Percentiles rank a stretch among this genome's conserved stretches.
Evolutionary conservation across 106 monocot genomes (phyloP).

Genomic region (Allium sativum): DNA sequence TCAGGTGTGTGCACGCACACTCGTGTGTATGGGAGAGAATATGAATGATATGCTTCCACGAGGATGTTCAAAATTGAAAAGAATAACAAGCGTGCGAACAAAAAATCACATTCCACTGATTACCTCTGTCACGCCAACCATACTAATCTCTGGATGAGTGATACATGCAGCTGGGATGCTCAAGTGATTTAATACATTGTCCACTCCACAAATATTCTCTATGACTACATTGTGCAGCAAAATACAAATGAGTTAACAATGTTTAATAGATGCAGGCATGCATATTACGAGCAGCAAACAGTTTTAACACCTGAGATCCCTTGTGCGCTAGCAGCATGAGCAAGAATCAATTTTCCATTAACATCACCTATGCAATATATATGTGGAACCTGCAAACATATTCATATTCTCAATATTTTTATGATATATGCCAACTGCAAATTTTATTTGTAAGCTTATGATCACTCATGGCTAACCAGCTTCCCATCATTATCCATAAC

Average conservation of each 20-base stretch:
- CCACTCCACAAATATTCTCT: slow-evolving; percentile 74
- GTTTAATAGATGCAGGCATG: background rate
- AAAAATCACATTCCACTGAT: background rate
- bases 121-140: slow-evolving; percentile 97
- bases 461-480: slow-evolving; percentile 38
- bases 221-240: slow-evolving; percentile 41
- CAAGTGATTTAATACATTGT: slow-evolving; percentile 85
- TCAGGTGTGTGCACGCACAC: too few relatives aligned
- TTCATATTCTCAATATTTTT: background rate
- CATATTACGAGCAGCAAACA: background rate
- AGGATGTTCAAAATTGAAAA: too few relatives aligned
- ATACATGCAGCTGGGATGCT: slow-evolving; percentile 98
- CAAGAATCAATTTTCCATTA: slow-evolving; percentile 99
- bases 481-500: slow-evolving; percentile 66
- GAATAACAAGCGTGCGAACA: background rate
- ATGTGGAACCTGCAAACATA: slow-evolving; percentile 61
- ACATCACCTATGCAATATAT: slow-evolving; percentile 97
- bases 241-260: background rate
- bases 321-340: slow-evolving; percentile 98
- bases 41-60: too few relatives aligned
- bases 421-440: background rate
- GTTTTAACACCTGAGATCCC: slow-evolving; percentile 81
- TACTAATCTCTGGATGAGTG: slow-evolving; percentile 95
- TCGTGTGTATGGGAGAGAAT: too few relatives aligned
- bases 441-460: background rate